Base-by-base conservation (phyloP, 2,329 filamentous ascomycete species). In the Colletotrichum horii region DNA sequence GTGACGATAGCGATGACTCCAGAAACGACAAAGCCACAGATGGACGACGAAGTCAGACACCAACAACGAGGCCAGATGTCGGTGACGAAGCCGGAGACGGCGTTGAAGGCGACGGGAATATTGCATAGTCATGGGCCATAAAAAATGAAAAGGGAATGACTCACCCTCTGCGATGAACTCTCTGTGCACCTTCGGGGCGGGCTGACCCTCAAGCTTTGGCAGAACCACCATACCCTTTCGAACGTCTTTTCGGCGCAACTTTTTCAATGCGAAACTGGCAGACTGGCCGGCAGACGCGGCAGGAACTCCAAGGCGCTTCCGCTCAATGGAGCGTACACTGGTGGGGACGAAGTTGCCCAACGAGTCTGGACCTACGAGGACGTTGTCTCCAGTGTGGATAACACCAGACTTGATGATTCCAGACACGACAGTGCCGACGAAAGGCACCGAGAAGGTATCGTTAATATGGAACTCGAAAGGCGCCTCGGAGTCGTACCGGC, bases 141-240 rank as follows among this genome's bases (percentile, higher is more conserved):
- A 22, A 6, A 52, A 22, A 52, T 8, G 43, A 6, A 52, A 52
- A 12, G n/a, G n/a, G 12, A 6, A 24, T 67, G 22, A 75, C 84
- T 79, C 85, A 93, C 93, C 92, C 84, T 96, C 94, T 15, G 95
- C 95, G 56, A 96, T 88, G 81, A 96, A 96, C 82, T 96, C 94
- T 38, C 91, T 88, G 81, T 93, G 91, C 14, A 95, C 94, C 78
- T 93, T 97, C 78, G 87, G 94, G 80, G 82, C 88, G 0, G 93
- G 91, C 77, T 94, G 89, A 69, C 92, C 92, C 67, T 97, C 95
- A 15, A 93, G 85, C 83, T 96, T 97, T 60, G 96, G 94, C 34
- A 99, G 88, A 6, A 98, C 95, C 2, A 99, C 97, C 96, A 98
- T 98, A 34, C 97, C 97, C 87, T 99, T 99, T 15, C 97, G 91